Percentiles rank a stretch among this genome's conserved stretches.
Conservation (phyloP, 495 filamentous ascomycete species). For the Podospora sp. region DNA sequence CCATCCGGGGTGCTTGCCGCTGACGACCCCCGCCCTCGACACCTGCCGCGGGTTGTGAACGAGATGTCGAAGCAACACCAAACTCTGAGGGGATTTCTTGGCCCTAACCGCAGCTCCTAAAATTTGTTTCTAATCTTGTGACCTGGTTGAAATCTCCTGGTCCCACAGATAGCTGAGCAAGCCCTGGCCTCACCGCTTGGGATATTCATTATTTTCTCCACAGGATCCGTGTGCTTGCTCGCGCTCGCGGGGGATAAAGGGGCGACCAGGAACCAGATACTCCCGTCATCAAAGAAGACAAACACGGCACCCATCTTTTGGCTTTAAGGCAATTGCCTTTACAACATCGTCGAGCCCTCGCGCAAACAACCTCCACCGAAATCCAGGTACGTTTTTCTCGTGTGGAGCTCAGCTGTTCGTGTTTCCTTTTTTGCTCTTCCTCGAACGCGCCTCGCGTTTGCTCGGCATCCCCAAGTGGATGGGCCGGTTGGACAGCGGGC, state of each 20-base stretch:
- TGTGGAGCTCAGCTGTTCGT: too few species aligned
- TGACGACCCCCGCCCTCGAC: not conserved
- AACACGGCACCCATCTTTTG: not conserved
- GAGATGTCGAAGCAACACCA: conserved; percentile 8
- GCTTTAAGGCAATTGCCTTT: not conserved
- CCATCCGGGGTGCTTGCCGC: not conserved
- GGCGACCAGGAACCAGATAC: not conserved
- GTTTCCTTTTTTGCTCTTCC: too few species aligned
- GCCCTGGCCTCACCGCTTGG: not conserved
- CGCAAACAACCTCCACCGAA: not conserved
- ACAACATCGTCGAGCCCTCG: not conserved
- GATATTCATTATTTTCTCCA: not conserved
- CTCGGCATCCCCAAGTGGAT: too few species aligned
- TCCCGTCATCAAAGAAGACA: not conserved
- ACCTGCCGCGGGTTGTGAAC: not conserved
- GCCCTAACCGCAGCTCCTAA: not conserved
- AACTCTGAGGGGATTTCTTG: not conserved
- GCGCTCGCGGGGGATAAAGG: not conserved
- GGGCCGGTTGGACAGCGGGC: too few species aligned
- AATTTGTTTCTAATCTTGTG: conserved; percentile 19
- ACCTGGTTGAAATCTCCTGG: conserved; percentile 6
- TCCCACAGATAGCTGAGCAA: conserved; percentile 8
- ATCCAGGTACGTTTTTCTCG: too few species aligned
- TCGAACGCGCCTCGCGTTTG: too few species aligned
- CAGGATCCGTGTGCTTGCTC: not conserved